Evolutionary conservation across 192 early-diverging fungal species (phyloP).

Genomic region (Linnemannia exigua): DNA sequence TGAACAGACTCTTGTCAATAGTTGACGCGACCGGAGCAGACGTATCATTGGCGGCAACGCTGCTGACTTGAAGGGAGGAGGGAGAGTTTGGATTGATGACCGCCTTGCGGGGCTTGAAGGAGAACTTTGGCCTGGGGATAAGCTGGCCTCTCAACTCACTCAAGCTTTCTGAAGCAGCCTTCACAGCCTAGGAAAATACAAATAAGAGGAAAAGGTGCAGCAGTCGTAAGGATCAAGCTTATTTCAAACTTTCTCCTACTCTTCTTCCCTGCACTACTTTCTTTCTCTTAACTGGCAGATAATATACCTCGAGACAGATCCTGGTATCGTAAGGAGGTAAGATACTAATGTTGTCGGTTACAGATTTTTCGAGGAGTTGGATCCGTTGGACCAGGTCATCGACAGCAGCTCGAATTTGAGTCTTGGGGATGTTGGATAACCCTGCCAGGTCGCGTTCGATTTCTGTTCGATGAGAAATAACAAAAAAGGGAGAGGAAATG

Average conservation of each 20-base stretch:
- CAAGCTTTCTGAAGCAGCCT: conserved; percentile 50
- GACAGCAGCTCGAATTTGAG: conserved; percentile 36
- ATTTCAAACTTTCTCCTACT: too few species aligned
- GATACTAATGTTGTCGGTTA: conserved; percentile 69
- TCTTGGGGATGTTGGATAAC: conserved; percentile 16
- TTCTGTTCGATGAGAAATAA: background rate
- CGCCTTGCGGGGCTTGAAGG: conserved; percentile 69
- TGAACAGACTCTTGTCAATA: conserved; percentile 11
- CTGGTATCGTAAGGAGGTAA: conserved; percentile 76
- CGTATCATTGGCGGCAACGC: background rate
- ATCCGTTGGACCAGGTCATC: conserved; percentile 60
- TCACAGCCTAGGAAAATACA: conserved; percentile 55
- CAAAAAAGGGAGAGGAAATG: background rate
- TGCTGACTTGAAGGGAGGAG: background rate
- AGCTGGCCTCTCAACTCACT: conserved; percentile 46
- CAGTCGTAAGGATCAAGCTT: too few species aligned
- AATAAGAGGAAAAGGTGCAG: background rate
- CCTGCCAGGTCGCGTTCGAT: conserved; percentile 23
- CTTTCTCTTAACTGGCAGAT: background rate
- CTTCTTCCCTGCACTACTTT: background rate
- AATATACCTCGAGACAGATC: conserved; percentile 65
- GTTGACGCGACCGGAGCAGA: background rate
- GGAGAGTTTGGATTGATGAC: conserved; percentile 7
- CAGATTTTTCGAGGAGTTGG: conserved; percentile 62
- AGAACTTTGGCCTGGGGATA: conserved; percentile 72